phyloP scores from a whole-genome alignment of 768 basidiomycete genomes.

The Tremella yokohamensis region DNA sequence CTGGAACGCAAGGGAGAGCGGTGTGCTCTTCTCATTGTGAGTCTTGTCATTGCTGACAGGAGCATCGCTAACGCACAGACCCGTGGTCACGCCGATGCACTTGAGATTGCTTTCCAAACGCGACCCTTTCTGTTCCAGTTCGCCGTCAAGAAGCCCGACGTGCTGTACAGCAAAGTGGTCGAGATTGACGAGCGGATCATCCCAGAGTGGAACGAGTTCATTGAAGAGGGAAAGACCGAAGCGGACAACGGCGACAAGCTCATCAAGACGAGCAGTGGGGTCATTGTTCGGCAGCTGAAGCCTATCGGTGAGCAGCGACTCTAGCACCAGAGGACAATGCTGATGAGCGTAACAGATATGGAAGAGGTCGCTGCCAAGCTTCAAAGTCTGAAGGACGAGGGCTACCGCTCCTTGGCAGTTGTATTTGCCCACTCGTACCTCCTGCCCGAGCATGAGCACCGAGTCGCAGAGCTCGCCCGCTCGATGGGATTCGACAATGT shows the following conservation, averaged over 20 bases:
- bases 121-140: slow-evolving; percentile 93
- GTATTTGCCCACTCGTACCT: slow-evolving; percentile 90
- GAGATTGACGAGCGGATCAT: slow-evolving; percentile 85
- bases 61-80: neutral
- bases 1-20: slow-evolving; percentile 90
- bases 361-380: slow-evolving; percentile 61
- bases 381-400: slow-evolving; percentile 66
- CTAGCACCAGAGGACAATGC: slow-evolving; percentile 75
- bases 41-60: no score
- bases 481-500: slow-evolving; percentile 72
- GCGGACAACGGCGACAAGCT: slow-evolving; percentile 54
- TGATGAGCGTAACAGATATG: slow-evolving; percentile 70
- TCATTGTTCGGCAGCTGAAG: slow-evolving; percentile 3
- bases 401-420: slow-evolving; percentile 83
- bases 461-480: slow-evolving; percentile 70
- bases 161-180: slow-evolving; percentile 72
- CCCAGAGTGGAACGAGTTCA: slow-evolving; percentile 19
- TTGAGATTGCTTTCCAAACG: slow-evolving; percentile 72
- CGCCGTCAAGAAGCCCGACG: slow-evolving; percentile 62
- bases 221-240: slow-evolving; percentile 16
- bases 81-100: slow-evolving; percentile 6
- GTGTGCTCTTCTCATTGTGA: slow-evolving; percentile 83
- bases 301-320: slow-evolving; percentile 12
- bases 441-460: slow-evolving; percentile 76
- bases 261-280: slow-evolving; percentile 55